Percentiles rank a stretch among this genome's conserved stretches.
Conservation (phyloP, 1,284 basidiomycete species). For the Melampsora larici-populina region DNA sequence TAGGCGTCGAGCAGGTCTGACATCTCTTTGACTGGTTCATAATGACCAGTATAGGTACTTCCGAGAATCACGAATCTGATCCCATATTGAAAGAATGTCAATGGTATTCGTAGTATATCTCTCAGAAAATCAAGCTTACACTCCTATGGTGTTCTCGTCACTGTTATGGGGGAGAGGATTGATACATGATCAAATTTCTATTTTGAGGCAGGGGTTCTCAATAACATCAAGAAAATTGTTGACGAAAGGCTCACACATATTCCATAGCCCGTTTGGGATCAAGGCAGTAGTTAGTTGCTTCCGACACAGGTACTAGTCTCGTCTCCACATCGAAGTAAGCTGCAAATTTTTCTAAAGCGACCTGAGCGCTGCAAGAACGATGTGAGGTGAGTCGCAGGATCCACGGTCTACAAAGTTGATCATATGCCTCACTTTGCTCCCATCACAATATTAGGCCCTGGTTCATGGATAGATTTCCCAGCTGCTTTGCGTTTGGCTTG, state of each 20-base stretch:
- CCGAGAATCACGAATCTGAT: constrained; percentile 52
- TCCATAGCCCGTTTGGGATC: constrained; percentile 79
- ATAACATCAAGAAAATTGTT: background rate
- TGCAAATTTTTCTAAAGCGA: constrained; percentile 67
- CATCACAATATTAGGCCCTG: constrained; percentile 62
- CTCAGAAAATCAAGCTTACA: constrained; percentile 66
- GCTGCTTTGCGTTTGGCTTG: constrained; percentile 79
- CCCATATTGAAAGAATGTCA: constrained; percentile 48
- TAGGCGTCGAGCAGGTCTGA: constrained; percentile 78
- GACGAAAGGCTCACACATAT: constrained; percentile 57
- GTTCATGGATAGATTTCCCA: constrained; percentile 80
- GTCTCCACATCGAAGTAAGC: constrained; percentile 83
- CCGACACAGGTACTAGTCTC: constrained; percentile 73
- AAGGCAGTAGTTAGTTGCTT: too few species aligned
- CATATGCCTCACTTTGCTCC: constrained; percentile 44
- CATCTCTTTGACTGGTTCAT: constrained; percentile 87
- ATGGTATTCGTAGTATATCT: constrained; percentile 51
- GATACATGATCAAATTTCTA: too few species aligned
- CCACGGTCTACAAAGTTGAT: constrained; percentile 68
- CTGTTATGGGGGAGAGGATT: background rate
- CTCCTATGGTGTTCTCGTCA: constrained; percentile 61
- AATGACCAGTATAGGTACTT: constrained; percentile 84
- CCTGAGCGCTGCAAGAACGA: constrained; percentile 67
- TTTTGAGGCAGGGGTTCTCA: too few species aligned
- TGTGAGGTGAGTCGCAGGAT: constrained; percentile 75